Base-by-base conservation (phyloP, 2,329 filamentous ascomycete genomes). In the Talaromyces funiculosus region DNA sequence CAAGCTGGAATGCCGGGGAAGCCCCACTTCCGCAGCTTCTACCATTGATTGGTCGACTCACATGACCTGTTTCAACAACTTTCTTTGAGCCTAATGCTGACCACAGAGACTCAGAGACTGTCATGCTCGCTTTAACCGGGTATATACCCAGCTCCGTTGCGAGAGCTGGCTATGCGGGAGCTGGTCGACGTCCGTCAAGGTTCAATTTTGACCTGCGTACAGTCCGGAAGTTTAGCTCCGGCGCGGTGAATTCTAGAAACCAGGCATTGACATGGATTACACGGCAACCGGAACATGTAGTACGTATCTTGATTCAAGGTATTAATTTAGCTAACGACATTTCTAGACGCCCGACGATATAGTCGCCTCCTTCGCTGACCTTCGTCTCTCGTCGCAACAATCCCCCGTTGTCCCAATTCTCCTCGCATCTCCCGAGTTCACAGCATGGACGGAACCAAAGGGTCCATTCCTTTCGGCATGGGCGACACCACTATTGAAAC, bases 341-440 rank as follows among this genome's bases (percentile, higher is more conserved):
- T 29, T 4, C 9, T 49, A 69, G 63, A 60, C 40, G 3, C 42
- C 57, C 7, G 20, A 45, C 6, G 38, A 57, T 35, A 45, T 57
- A 56, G 18, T 38, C 70, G 37, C 68, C 68, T 49, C 54, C 67
- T 14, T 59, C 62, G 22, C 64, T 65, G 29, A 47, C 57, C 14
- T 64, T 62, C 4, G 33, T 66, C 8, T 42, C 62, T 51, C 45
- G 16, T 33, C 60, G 63, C 42, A 59, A 61, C 31, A 64, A n/a
- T 18, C 38, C 10, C 24, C 33, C 24, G 16, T 67, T 59, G 64
- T 71, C 8, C 72, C 73, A 16, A 47, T 77, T 38, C 60, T 77
- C 22, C 68, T 77, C 53, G 69, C 71, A 40, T 77, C 75, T 1
- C 72, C 74, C 1, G 64, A 65, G 9, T 75, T 77, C 55, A 73